These are phyloP conservation scores for Solanum paucissectum DNA, from an alignment of 257 asterid species.

Conservation along the genomic window DNA sequence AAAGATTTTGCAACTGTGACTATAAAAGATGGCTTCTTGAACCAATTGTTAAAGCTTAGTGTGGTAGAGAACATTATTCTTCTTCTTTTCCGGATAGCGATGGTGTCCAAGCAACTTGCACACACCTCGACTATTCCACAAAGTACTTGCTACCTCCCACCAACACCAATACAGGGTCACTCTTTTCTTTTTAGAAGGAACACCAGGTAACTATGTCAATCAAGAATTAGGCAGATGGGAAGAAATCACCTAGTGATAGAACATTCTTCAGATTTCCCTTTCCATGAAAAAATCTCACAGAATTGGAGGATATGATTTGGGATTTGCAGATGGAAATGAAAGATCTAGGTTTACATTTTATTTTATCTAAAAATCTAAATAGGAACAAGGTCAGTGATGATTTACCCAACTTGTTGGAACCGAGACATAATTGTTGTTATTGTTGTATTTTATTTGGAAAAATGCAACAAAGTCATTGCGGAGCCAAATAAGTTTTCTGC, in stretches of 20 bases:
- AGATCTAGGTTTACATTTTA: background rate
- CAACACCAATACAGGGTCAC: background rate
- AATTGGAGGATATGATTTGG: background rate
- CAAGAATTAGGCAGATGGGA: background rate
- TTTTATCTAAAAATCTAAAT: background rate
- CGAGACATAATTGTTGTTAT: background rate
- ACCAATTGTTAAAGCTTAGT: background rate
- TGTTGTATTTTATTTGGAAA: background rate
- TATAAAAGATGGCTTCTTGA: background rate
- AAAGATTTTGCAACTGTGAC: background rate
- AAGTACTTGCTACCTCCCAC: background rate
- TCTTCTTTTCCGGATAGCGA: background rate
- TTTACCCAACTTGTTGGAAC: background rate
- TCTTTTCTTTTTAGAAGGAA: background rate
- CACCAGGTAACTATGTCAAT: background rate
- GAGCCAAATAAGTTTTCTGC: background rate
- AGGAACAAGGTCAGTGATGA: background rate
- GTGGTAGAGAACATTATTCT: background rate
- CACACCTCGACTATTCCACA: background rate
- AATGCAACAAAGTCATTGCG: background rate
- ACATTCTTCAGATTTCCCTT: background rate
- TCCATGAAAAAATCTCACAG: background rate
- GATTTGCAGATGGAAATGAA: background rate
- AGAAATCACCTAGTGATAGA: background rate
- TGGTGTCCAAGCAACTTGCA: background rate